Percentiles rank a stretch among this genome's conserved stretches.
These are phyloP conservation scores for Neofusicoccum sp. DNA, from an alignment of 2,329 filamentous ascomycete species.

Conservation along the genomic window DNA sequence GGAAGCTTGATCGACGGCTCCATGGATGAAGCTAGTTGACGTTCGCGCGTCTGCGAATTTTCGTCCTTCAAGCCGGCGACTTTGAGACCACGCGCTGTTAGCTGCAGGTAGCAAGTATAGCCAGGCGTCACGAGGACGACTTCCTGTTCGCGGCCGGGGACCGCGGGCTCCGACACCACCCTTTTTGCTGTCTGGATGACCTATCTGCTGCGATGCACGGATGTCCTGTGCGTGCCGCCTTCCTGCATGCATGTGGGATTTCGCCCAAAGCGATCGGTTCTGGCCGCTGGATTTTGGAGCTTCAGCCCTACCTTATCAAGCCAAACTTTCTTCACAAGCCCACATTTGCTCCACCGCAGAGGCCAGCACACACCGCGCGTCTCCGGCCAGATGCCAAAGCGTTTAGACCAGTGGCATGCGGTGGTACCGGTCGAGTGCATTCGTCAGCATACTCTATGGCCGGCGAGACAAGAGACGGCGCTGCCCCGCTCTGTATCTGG, in stretches of 20 bases:
- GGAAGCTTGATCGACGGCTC: background rate
- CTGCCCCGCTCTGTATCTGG: no score
- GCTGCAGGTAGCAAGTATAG: no score
- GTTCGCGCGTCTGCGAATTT: background rate
- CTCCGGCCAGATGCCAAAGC: background rate
- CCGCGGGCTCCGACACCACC: no score
- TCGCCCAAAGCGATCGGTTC: background rate
- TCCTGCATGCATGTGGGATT: background rate
- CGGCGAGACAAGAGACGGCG: background rate
- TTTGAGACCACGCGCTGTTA: no score
- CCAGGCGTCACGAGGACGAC: no score
- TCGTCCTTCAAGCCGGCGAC: no score
- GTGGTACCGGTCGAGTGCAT: background rate
- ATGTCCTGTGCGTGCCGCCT: no score
- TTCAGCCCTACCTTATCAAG: background rate
- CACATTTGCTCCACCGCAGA: background rate
- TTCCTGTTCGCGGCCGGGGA: no score
- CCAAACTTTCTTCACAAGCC: background rate
- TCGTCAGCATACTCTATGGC: background rate
- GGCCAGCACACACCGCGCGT: background rate
- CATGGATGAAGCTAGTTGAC: background rate
- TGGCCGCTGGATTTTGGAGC: no score
- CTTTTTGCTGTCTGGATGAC: no score
- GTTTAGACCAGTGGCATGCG: background rate
- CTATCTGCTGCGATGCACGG: no score